Conservation (phyloP, 2,329 filamentous ascomycete genomes). For the Talaromyces pinophilus region DNA sequence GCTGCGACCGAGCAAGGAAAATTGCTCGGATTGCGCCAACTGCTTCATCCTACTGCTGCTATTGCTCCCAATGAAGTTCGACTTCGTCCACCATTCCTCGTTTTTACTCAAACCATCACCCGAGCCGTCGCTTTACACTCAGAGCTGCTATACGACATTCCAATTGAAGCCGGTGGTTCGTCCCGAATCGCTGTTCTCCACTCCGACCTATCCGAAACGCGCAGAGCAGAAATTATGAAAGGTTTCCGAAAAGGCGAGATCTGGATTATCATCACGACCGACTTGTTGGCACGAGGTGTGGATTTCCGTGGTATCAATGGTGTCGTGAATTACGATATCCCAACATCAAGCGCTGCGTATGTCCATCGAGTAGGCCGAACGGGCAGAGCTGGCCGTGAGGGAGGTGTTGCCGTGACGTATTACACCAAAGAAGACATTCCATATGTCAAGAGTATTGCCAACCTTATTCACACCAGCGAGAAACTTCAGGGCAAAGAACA, state of each 20-base stretch:
- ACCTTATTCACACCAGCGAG: constrained; percentile 84
- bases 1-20: constrained; percentile 93
- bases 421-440: constrained; percentile 95
- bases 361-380: constrained; percentile 92
- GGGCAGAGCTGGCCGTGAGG: constrained; percentile 80
- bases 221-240: constrained; percentile 79
- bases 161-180: constrained; percentile 79
- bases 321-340: constrained; percentile 96
- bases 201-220: constrained; percentile 75
- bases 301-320: constrained; percentile 95
- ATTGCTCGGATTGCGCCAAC: constrained; percentile 83
- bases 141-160: constrained; percentile 93
- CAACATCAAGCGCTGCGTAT: constrained; percentile 84
- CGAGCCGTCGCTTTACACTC: constrained; percentile 83
- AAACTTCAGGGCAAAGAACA: constrained; percentile 60
- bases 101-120: constrained; percentile 95
- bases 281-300: constrained; percentile 85
- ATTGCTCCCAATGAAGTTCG: constrained; percentile 47
- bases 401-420: constrained; percentile 87
- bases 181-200: constrained; percentile 87
- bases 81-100: constrained; percentile 83
- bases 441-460: constrained; percentile 85
- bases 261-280: constrained; percentile 95
- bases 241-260: constrained; percentile 88
- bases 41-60: constrained; percentile 73